Base-by-base conservation (phyloP, 108 stramenopile species). In the Mediolabrus comicus region DNA sequence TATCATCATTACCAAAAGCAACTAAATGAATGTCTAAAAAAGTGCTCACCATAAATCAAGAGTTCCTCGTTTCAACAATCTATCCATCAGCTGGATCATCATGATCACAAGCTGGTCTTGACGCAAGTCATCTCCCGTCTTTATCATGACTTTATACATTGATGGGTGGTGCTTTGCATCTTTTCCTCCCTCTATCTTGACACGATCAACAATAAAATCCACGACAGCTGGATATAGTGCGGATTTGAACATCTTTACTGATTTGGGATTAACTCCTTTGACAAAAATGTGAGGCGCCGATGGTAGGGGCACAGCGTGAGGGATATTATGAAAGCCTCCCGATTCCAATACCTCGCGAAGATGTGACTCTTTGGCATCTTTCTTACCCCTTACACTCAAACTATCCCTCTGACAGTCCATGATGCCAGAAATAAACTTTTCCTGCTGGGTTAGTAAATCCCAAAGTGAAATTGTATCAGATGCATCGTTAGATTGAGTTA, bases 61-160 rank as follows among this genome's bases (percentile, higher is more conserved):
- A 41, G 96, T 95, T 28, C 93, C 97, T 22, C 92, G 87, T 69
- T 99, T 98, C 62, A 98, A 77, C 7, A 98, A 69, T 4, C 91
- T 66, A 83, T 99, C 99, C 97, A 99, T 98, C 38, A 99, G 84
- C 49, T 96, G 87, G 43, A 99, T 92, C 92, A 99, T 88, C 85
- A 96, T 95, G 32, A 98, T 94, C 31, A 95, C 91, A 6, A 99
- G 92, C 72, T 99, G 98, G 79, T 99, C 99, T 77, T 99, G 99
- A 1, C 99, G 83, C 38, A 99, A 74, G 71, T 99, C 99, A 79
- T 99, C 99, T 19, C 99, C 99, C 34, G 92, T 94, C 84, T 99
- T 99, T 71, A 99, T 91, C 64, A 99, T 95, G 3, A 97, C 95
- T 56, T 90, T 85, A 81, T 91, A 95, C 39, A 67, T 75, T 6